phyloP scores from a whole-genome alignment of 1,284 basidiomycete species.

The Earliella scabrosa region DNA sequence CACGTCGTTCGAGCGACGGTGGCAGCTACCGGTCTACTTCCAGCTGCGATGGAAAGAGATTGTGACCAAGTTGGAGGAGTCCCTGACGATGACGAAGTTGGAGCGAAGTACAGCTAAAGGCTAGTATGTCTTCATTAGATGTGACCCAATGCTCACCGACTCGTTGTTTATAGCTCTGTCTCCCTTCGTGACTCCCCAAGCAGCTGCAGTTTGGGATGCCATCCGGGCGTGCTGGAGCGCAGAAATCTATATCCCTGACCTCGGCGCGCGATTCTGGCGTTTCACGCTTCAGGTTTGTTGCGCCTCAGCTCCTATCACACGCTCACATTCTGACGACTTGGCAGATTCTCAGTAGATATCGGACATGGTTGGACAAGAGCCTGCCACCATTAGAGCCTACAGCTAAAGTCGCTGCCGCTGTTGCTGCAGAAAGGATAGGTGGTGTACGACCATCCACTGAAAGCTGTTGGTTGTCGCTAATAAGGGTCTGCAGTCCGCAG shows the following conservation, averaged over 20 bases:
- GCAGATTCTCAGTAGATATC: constrained; percentile 81
- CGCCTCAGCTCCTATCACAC: neutral
- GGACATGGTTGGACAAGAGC: constrained; percentile 67
- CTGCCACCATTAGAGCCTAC: constrained; percentile 44
- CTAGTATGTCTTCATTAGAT: constrained; percentile 20
- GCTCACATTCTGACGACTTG: neutral
- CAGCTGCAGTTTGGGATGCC: constrained; percentile 72
- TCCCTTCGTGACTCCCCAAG: constrained; percentile 65
- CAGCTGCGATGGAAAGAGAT: constrained; percentile 98
- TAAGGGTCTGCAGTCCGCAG: constrained; percentile 1
- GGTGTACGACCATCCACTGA: too few relatives aligned
- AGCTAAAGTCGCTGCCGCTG: constrained; percentile 34
- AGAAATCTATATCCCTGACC: constrained; percentile 82
- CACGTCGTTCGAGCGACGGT: constrained; percentile 78
- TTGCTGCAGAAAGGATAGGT: constrained; percentile 41
- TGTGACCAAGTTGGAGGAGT: constrained; percentile 74
- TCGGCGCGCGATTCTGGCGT: constrained; percentile 86
- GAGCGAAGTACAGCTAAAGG: constrained; percentile 46
- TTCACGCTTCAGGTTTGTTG: constrained; percentile 78
- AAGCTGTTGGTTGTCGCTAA: too few relatives aligned
- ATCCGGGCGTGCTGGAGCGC: constrained; percentile 83
- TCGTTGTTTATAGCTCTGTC: constrained; percentile 24
- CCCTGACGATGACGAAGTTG: constrained; percentile 50
- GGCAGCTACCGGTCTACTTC: constrained; percentile 97
- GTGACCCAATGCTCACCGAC: neutral